A percentile compares a stretch with the other conserved stretches of the same genome.
phyloP scores from a whole-genome alignment of 1,284 basidiomycete genomes.

The Trametes polyzona region DNA sequence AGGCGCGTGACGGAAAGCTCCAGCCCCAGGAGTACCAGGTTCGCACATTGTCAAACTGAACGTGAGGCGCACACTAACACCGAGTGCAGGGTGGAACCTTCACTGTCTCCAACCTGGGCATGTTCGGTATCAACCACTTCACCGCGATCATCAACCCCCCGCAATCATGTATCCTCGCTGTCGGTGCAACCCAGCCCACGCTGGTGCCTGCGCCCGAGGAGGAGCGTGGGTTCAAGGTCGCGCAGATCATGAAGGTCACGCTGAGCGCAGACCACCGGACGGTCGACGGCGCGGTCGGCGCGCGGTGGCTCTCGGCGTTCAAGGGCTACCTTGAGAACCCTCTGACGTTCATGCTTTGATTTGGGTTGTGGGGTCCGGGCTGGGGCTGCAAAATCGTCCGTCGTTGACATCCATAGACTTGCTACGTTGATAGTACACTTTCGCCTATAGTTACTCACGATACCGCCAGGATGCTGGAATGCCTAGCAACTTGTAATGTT shows the following conservation, averaged over 20 bases:
- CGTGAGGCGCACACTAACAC: no score
- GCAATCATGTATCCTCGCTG: slow-evolving; percentile 96
- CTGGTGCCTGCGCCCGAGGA: slow-evolving; percentile 89
- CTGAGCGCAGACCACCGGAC: slow-evolving; percentile 95
- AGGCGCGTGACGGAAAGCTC: slow-evolving; percentile 96
- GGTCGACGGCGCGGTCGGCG: slow-evolving; percentile 92
- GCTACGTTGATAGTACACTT: slow-evolving; percentile 24
- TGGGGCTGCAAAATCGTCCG: slow-evolving; percentile 16
- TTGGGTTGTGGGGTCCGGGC: slow-evolving; percentile 4
- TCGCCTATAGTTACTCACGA: slow-evolving; percentile 27
- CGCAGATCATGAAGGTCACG: slow-evolving; percentile 95
- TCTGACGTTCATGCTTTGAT: slow-evolving; percentile 87
- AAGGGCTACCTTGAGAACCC: slow-evolving; percentile 98
- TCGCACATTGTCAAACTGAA: no score
- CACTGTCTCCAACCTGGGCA: slow-evolving; percentile 99
- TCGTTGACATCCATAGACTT: slow-evolving; percentile 27
- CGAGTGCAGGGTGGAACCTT: slow-evolving; percentile 87
- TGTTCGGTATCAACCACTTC: slow-evolving; percentile 95
- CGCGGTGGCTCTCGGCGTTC: slow-evolving; percentile 92
- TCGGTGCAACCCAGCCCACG: slow-evolving; percentile 87
- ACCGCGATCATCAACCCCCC: slow-evolving; percentile 99
- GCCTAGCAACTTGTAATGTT: slow-evolving; percentile 25
- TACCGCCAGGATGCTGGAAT: slow-evolving; percentile 24
- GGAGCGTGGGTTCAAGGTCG: slow-evolving; percentile 92
- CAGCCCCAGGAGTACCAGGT: slow-evolving; percentile 96